Percentiles rank a stretch among this genome's conserved stretches.
Conservation (phyloP, 306 rosid species). For the Herpetospermum pedunculosum region DNA sequence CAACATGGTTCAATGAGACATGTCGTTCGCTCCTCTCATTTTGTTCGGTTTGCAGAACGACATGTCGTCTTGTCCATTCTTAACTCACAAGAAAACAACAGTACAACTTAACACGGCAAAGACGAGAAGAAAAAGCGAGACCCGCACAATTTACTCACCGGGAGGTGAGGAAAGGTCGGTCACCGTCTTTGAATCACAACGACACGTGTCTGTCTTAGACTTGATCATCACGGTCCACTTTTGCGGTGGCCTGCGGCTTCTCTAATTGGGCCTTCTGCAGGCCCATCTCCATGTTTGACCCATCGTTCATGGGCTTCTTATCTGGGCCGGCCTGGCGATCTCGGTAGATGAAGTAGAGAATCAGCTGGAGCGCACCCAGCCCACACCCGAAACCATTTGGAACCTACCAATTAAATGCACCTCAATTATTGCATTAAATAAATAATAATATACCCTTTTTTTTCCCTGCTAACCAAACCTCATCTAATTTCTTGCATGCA, state of each 20-base stretch:
- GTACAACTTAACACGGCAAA: background rate
- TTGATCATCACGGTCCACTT: constrained; percentile 13
- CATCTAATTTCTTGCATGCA: background rate
- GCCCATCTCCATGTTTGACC: constrained; percentile 37
- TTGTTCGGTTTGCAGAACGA: background rate
- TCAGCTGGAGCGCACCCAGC: constrained; percentile 50
- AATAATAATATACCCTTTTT: background rate
- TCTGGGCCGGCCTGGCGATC: constrained; percentile 15
- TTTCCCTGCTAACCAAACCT: background rate
- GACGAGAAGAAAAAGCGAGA: background rate
- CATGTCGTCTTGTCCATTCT: background rate
- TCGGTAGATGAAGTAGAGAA: constrained; percentile 63
- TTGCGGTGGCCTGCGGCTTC: constrained; percentile 9
- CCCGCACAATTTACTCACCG: background rate
- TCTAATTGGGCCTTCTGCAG: constrained; percentile 27
- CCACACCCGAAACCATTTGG: constrained; percentile 71
- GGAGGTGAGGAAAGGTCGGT: background rate
- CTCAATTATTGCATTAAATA: background rate
- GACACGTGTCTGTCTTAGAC: constrained; percentile 4
- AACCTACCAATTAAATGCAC: background rate
- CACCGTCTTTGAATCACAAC: background rate
- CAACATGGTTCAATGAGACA: background rate
- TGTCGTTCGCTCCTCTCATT: background rate
- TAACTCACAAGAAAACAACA: background rate
- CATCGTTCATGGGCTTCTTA: constrained; percentile 16